Evolutionary conservation across 2,329 filamentous ascomycete genomes (phyloP), one percentile per base, ranked within the genome.

Genomic region (Hortaea sp.): DNA sequence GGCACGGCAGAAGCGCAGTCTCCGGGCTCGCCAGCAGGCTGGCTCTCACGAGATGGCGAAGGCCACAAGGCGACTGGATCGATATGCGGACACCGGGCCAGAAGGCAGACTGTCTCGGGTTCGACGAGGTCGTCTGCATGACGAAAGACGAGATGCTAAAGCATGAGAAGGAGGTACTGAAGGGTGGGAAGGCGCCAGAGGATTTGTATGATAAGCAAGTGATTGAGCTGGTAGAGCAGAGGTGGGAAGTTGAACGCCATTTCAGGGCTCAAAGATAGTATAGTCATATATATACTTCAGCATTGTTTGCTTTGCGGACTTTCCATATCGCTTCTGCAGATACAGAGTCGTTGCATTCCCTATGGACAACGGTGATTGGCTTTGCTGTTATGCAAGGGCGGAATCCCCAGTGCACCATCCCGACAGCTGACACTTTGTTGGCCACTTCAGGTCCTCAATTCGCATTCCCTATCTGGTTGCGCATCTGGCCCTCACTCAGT

Each of bases 121-220:
- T 90, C 56, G 73, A 76, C 29, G 82, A 94, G 40, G 62, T 95
- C 49, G 88, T 95, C 0, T 85, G 85, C 57, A 87, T 95, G 86
- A 95, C 89, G 1, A 94, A 89, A 64, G 89, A 95, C 50, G 89
- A 95, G 66, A 86, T 85, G 3, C 69, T 74, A 11, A 74, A 77
- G 48, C 92, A 98, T 65, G 86, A 94, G 62, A 85, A 81, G 63
- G 73, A 87, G 59, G 75, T 97, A 1, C 70, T 97, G 39, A 82
- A 78, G 57, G 85, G 78, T 0, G 76, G 74, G 1, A 85, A 82
- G 67, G 66, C 62, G 6, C 71, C 79, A 0, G 82, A 85, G 53
- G 82, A 90, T 1, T 52, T 95, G 28, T 98, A 95, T 61, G 80
- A 83, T 57, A 60, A 66, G 11, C 77, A 78, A 29, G 80, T 83